Evolutionary conservation across 352 stramenopile species (phyloP).

Genomic region (Globisporangium middletonii): DNA sequence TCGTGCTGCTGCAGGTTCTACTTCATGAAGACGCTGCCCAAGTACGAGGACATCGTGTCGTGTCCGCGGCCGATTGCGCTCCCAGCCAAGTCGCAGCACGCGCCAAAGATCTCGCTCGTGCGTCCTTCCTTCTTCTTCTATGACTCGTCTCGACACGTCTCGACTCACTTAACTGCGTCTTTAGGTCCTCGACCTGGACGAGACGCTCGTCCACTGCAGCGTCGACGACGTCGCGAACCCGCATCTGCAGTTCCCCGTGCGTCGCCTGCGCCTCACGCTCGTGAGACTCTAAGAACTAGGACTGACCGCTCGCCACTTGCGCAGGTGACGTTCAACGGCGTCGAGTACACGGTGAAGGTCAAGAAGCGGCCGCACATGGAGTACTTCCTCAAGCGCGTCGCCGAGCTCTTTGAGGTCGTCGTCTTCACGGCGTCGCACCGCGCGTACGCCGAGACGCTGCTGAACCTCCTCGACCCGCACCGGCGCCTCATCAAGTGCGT

Average conservation of each 20-base stretch:
- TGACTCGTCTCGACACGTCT: too few species aligned
- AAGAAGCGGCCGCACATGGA: conserved; percentile 94
- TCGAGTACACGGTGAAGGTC: conserved; percentile 96
- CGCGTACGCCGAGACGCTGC: conserved; percentile 94
- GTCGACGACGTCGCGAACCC: conserved; percentile 93
- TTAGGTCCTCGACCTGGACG: conserved; percentile 96
- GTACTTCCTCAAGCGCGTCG: conserved; percentile 92
- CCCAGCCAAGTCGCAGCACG: conserved; percentile 38
- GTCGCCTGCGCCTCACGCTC: neutral
- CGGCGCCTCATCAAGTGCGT: conserved; percentile 84
- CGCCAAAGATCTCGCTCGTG: conserved; percentile 73
- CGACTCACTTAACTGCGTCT: too few species aligned
- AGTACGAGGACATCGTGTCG: conserved; percentile 67
- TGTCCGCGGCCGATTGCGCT: conserved; percentile 46
- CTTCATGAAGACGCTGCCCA: conserved; percentile 83
- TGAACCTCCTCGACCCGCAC: conserved; percentile 96
- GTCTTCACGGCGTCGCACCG: conserved; percentile 97
- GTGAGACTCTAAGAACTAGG: neutral
- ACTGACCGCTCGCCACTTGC: neutral
- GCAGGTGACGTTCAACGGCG: conserved; percentile 91
- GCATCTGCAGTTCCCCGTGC: conserved; percentile 94
- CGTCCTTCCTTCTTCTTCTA: neutral
- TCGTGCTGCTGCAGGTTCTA: conserved; percentile 50
- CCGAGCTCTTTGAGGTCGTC: conserved; percentile 97
- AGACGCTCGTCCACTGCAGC: conserved; percentile 99